phyloP scores from a whole-genome alignment of 2,329 filamentous ascomycete species.

The Talaromyces amestolkiae region DNA sequence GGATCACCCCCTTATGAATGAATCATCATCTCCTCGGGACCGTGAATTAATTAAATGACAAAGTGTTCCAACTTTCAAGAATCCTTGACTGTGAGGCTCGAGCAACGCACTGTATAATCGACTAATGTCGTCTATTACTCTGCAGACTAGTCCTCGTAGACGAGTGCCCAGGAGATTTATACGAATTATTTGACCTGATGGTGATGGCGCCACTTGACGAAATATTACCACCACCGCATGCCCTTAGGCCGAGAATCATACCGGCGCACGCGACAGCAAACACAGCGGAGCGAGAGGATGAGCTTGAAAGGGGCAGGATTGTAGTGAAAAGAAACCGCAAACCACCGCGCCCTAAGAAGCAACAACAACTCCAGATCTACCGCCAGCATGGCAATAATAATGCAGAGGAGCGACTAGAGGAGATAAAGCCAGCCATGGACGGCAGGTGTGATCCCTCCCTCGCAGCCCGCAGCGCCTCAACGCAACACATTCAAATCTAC shows the following conservation, averaged over 20 bases:
- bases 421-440: neutral
- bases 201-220: neutral
- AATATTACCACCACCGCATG: neutral
- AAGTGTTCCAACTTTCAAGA: too few species aligned
- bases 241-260: neutral
- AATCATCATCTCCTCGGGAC: too few species aligned
- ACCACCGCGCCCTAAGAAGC: neutral
- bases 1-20: too few species aligned
- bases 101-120: neutral
- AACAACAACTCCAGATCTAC: neutral
- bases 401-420: neutral
- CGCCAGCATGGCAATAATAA: neutral
- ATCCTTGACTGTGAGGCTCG: neutral
- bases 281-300: neutral
- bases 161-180: neutral
- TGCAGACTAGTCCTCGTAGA: neutral
- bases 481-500: neutral
- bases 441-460: neutral
- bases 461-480: neutral
- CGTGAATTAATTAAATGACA: too few species aligned
- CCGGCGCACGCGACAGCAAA: neutral
- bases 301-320: neutral
- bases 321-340: neutral
- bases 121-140: neutral
- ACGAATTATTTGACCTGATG: neutral